Base-by-base conservation (phyloP, 148 eudicot species). In the Persicaria tinctoria region DNA sequence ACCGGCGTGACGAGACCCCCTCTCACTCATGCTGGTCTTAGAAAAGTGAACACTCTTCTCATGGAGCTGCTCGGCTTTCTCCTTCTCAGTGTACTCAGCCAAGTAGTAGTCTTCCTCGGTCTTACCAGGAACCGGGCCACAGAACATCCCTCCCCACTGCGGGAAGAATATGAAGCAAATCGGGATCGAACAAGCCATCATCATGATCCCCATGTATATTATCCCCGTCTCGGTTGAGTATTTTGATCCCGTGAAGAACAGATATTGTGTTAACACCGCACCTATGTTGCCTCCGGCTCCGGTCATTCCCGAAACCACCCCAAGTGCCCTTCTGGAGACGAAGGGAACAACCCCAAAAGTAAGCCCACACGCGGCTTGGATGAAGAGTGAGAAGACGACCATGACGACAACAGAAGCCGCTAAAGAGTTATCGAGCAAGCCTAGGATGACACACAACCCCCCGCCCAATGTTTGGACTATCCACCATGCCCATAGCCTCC, bases 31-130 rank as follows among this genome's bases (percentile, higher is more conserved):
- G 51, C 85, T 79, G 57, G 76, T 82, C 53, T 79, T 82, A 0
- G 85, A 79, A 46, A 82, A 82, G 73, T 76, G 76, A 16, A 79
- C 70, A 27, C 85, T 82, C 6, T 32, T 50, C 46, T 83, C 73
- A 45, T 83, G 82, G 80, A 83, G 55, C 5, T 80, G 82, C 64
- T 77, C 74, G 9, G 46, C 8, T 73, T 77, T 70, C 79, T 83
- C 85, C 70, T 66, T 44, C 2, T 66, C 70, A 10, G 8, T 66
- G 11, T 20, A 66, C 8, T 7, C 70, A 4, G 70, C n/a, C 23
- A 32, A 18, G 23, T 53, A 53, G n/a, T 53, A 53, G 57, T 53
- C 57, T 53, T 53, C 57, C n/a, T 53, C 57, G 13, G 13, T 9
- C n/a, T 53, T 16, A 53, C 13, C n/a, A 4, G n/a, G n/a, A 3